phyloP scores from a whole-genome alignment of 345 rosid species.

The Euphorbia lathyris region DNA sequence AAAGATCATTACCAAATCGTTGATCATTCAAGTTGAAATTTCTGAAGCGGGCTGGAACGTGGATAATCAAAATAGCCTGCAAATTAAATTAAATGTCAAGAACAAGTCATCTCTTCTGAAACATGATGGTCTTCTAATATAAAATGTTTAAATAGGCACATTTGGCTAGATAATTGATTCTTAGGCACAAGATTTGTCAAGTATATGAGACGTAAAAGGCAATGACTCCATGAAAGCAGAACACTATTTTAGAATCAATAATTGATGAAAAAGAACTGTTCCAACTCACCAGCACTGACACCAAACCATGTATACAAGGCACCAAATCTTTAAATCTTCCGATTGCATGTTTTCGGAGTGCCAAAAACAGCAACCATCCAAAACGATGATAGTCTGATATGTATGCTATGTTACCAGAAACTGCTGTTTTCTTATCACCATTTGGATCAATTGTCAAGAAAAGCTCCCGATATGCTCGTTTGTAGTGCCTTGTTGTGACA shows the following conservation, averaged over 20 bases:
- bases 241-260: neutral
- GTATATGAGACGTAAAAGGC: neutral
- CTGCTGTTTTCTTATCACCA: conserved; percentile 41
- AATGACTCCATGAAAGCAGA: neutral
- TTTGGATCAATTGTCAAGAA: conserved; percentile 53
- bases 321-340: conserved; percentile 84
- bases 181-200: neutral
- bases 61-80: conserved; percentile 88
- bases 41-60: conserved; percentile 71
- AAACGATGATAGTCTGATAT: conserved; percentile 64
- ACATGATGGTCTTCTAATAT: conserved; percentile 1
- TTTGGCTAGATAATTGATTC: neutral
- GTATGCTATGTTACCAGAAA: conserved; percentile 35
- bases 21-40: conserved; percentile 60
- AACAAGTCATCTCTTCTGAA: conserved; percentile 1
- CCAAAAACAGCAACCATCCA: conserved; percentile 93
- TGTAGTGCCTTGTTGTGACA: conserved; percentile 60
- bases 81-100: conserved; percentile 19
- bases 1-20: conserved; percentile 61
- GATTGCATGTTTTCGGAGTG: conserved; percentile 78
- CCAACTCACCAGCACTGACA: conserved; percentile 80
- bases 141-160: neutral
- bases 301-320: conserved; percentile 82
- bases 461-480: conserved; percentile 68
- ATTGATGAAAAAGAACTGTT: neutral